Evolutionary conservation across 805 yeast species (phyloP), one percentile per base, ranked within the genome.

Genomic region (Ogataea parapolymorpha): DNA sequence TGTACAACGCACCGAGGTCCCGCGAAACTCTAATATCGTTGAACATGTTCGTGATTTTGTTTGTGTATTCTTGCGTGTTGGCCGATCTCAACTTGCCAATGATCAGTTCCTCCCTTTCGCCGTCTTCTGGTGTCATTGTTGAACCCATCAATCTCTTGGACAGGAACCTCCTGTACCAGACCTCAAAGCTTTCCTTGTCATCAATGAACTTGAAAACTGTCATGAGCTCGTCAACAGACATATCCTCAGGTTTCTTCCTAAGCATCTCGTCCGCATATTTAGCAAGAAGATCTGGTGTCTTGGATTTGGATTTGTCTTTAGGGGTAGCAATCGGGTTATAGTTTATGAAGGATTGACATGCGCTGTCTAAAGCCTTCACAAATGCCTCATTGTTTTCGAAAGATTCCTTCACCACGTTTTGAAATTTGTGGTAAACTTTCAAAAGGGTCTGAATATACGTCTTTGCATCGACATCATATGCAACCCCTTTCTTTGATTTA

Each of bases 161-260:
- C 53, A 93, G 74, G 58, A 84, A 71, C 48, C 97, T 79, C 63
- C 97, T 80, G 65, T 93, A 93, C 68, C 86, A 85, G 46, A 82
- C 84, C 67, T 93, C 98, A 65, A 93, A 95, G 30, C 93, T 86
- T 68, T 95, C 98, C 62, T 89, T 90, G 61, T 93, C 98, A 32
- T 86, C 89, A 44, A 95, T 74, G 59, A 85, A 91, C 57, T 82
- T 82, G 71, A 93, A 87, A 20, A 93, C 72, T 12, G 82, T 77
- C 85, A 91, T 86, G 54, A 93, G 76, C 56, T 90, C 93, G 52
- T 85, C 90, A 34, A 85, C 79, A 39, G 80, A 79, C 81, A 90
- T 79, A 57, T 83, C 91, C 44, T 71, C 67, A n/a, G 75, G 67
- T 34, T 80, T 75, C 58, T 82, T 84, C 59, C 82, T 86, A 54